phyloP scores from a whole-genome alignment of 2,329 filamentous ascomycete genomes.

The Chalaropsis thielavioides region DNA sequence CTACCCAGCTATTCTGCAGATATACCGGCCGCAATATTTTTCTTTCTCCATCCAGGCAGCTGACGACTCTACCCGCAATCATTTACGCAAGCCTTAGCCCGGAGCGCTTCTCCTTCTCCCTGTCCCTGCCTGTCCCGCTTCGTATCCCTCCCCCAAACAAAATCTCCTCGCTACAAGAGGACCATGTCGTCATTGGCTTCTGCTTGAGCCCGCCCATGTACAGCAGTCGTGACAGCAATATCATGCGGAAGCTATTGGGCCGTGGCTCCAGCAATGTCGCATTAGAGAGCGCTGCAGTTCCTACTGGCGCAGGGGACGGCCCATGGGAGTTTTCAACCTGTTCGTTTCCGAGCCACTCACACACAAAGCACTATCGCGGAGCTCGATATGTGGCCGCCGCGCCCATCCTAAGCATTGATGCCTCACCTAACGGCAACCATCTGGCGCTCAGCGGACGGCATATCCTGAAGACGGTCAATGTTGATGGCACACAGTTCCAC shows the following conservation, averaged over 20 bases:
- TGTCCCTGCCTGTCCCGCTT: background rate
- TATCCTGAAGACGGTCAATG: conserved; percentile 44
- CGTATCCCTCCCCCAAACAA: background rate
- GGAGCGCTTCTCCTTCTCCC: background rate
- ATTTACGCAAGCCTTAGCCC: background rate
- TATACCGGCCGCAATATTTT: background rate
- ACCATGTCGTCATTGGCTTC: conserved; percentile 3
- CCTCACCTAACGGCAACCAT: conserved; percentile 40
- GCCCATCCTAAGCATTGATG: conserved; percentile 44
- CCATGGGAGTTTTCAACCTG: conserved; percentile 1
- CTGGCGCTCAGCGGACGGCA: conserved; percentile 46
- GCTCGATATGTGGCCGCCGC: conserved; percentile 36
- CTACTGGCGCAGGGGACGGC: conserved; percentile 23
- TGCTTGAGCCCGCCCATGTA: conserved; percentile 11
- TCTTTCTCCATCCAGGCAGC: background rate
- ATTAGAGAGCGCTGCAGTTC: conserved; percentile 28
- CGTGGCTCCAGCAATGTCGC: conserved; percentile 35
- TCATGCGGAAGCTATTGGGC: conserved; percentile 47
- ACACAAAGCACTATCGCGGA: conserved; percentile 42
- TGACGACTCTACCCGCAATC: background rate
- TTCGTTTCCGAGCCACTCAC: conserved; percentile 22
- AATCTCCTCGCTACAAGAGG: background rate
- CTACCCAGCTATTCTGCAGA: background rate
- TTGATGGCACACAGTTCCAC: conserved; percentile 39
- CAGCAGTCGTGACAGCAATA: conserved; percentile 29